Evolutionary conservation across 345 rosid species (phyloP).

Genomic region (Linum tenue): DNA sequence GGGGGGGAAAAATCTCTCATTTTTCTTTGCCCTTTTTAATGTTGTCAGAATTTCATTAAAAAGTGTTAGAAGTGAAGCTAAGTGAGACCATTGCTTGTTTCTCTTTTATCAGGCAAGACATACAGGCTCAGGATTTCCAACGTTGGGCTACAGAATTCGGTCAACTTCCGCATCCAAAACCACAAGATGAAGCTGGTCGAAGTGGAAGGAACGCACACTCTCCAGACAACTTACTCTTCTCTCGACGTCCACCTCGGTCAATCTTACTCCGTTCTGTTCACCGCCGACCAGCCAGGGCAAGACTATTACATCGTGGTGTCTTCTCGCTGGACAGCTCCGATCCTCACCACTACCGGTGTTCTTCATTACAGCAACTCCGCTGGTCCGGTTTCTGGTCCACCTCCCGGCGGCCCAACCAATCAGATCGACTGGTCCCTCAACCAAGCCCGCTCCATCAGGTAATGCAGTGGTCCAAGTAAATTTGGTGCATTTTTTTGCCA

Average conservation of each 20-base stretch:
- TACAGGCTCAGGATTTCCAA: slow-evolving; percentile 85
- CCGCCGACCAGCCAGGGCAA: slow-evolving; percentile 62
- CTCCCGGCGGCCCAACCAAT: slow-evolving; percentile 68
- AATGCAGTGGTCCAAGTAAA: not conserved
- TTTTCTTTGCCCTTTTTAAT: too few species aligned
- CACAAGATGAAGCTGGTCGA: slow-evolving; percentile 78
- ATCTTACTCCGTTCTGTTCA: slow-evolving; percentile 76
- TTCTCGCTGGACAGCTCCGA: slow-evolving; percentile 53
- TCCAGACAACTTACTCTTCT: slow-evolving; percentile 54
- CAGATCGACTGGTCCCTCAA: slow-evolving; percentile 47
- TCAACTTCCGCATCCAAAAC: slow-evolving; percentile 82
- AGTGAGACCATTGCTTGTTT: not conserved
- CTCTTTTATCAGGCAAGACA: slow-evolving; percentile 49
- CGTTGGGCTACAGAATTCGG: slow-evolving; percentile 57
- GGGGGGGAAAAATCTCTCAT: not conserved
- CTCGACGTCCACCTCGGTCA: slow-evolving; percentile 90
- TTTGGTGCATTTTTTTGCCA: too few species aligned
- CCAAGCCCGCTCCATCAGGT: slow-evolving; percentile 92
- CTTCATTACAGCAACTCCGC: slow-evolving; percentile 81
- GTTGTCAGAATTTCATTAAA: too few species aligned
- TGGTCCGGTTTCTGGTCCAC: slow-evolving; percentile 59
- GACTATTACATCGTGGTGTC: slow-evolving; percentile 80
- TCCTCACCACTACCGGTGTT: slow-evolving; percentile 66
- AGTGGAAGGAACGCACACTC: slow-evolving; percentile 88
- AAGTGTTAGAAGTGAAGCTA: too few species aligned